Conservation (phyloP, 2,329 filamentous ascomycete genomes). For the Gaeumannomyces tritici region DNA sequence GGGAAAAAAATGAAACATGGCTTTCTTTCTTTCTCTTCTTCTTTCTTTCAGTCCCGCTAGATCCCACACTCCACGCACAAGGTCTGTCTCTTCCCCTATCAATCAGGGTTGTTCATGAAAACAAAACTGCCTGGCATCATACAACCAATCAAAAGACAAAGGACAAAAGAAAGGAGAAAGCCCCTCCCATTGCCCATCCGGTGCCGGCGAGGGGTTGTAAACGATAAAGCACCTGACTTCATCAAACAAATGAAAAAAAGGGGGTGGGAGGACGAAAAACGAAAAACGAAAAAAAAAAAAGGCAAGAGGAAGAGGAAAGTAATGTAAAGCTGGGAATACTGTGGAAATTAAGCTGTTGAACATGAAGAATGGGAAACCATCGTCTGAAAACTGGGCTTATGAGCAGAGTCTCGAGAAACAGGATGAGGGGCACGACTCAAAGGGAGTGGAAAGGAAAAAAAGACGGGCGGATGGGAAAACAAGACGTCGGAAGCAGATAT, state of each 20-base stretch:
- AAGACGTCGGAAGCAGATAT: neutral
- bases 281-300: neutral
- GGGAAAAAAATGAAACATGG: neutral
- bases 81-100: neutral
- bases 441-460: neutral
- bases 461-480: neutral
- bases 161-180: too few species aligned
- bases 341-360: neutral
- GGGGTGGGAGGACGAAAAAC: neutral
- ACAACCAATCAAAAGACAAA: neutral
- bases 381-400: neutral
- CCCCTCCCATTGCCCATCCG: neutral
- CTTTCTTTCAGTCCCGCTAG: neutral
- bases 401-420: neutral
- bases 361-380: neutral
- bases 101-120: neutral
- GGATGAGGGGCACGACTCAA: neutral
- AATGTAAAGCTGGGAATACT: neutral
- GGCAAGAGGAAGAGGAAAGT: neutral
- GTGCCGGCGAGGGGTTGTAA: neutral
- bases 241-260: neutral
- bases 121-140: neutral
- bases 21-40: neutral
- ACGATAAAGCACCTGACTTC: too few species aligned
- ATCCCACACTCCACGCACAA: neutral